Percentiles rank a stretch among this genome's conserved stretches.
These are phyloP conservation scores for Phlegmacium glaucopus DNA, from an alignment of 768 basidiomycete genomes.

Conservation along the genomic window DNA sequence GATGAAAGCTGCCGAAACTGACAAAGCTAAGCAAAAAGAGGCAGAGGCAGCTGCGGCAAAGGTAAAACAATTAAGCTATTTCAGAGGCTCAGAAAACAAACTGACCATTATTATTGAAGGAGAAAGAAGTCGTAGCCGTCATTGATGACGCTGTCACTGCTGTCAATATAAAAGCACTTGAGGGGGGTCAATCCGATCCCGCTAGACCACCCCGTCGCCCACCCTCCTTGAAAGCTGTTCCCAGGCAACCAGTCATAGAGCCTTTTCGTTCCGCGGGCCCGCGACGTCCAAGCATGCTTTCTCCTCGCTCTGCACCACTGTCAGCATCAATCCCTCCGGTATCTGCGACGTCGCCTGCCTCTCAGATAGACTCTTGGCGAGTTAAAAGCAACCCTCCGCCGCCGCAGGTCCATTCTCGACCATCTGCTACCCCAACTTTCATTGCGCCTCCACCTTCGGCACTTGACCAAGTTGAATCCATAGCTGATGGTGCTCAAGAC, in stretches of 20 bases:
- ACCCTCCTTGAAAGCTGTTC: conserved; percentile 28
- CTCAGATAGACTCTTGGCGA: conserved; percentile 66
- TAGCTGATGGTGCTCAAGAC: conserved; percentile 49
- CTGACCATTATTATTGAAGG: conserved; percentile 16
- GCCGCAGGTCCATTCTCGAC: conserved; percentile 26
- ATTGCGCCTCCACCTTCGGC: conserved; percentile 33
- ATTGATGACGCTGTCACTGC: conserved; percentile 45
- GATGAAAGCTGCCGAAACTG: conserved; percentile 45
- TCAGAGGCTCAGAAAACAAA: not conserved
- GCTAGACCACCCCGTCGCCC: conserved; percentile 23
- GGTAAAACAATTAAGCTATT: not conserved
- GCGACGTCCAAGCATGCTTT: conserved; percentile 23
- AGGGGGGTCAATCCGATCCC: conserved; percentile 5
- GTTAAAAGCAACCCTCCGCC: conserved; percentile 39
- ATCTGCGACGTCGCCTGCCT: conserved; percentile 23
- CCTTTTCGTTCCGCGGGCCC: conserved; percentile 23
- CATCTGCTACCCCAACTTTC: conserved; percentile 24
- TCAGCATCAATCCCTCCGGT: conserved; percentile 10
- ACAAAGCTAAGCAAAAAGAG: conserved; percentile 29
- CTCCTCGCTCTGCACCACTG: conserved; percentile 15
- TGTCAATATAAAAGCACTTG: conserved; percentile 5
- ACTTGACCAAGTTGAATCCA: conserved; percentile 38
- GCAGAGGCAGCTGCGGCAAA: conserved; percentile 12
- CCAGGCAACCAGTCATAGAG: conserved; percentile 20
- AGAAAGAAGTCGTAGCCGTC: conserved; percentile 36